Base-by-base conservation (phyloP, 208 protist genomes). In the Leishmania lainsoni region DNA sequence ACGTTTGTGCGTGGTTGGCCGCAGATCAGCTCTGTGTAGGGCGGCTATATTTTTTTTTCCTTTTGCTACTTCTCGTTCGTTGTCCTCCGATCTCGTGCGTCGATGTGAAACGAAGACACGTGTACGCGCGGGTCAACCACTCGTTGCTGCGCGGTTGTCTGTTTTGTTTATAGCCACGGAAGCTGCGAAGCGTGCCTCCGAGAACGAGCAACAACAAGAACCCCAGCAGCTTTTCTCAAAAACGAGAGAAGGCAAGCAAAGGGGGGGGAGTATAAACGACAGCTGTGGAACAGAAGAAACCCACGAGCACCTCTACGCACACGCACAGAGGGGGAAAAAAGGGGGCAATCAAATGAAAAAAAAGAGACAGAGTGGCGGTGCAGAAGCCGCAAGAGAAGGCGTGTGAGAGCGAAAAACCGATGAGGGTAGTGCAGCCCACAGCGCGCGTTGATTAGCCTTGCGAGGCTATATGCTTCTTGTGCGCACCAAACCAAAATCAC, bases 351-450 rank as follows among this genome's bases (percentile, higher is more conserved):
- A 56, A 52, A 29, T n/a, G 0, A 80, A 80, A 73, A 73, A 73
- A 61, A 80, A 54, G 42, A 79, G 29, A 71, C 8, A 80, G 26
- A 39, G 51, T 65, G 29, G 22, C 20, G n/a, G 61, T 29, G 29
- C 14, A 66, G 61, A 29, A 26, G 29, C 10, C 39, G 39, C 8
- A 71, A 42, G 48, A 22, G 35, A 48, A 29, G 29, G 35, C 6
- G 66, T 49, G 66, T 22, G 42, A 16, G 66, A 49, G 66, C 8
- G 14, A 29, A 39, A 32, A 29, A 39, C 9, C 61, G 8, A 39
- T 56, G 52, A 56, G 52, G 52, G 17, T 22, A 56, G 52, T 2
- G 52, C 10, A 20, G 52, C 52, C 52, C 10, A 20, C 52, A 56
- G 52, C 52, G 10, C 52, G 52, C 17, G 52, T 20, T 20, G 17